These are phyloP conservation scores for Xylaria sp. DNA, from an alignment of 2,329 filamentous ascomycete species.

Conservation along the genomic window DNA sequence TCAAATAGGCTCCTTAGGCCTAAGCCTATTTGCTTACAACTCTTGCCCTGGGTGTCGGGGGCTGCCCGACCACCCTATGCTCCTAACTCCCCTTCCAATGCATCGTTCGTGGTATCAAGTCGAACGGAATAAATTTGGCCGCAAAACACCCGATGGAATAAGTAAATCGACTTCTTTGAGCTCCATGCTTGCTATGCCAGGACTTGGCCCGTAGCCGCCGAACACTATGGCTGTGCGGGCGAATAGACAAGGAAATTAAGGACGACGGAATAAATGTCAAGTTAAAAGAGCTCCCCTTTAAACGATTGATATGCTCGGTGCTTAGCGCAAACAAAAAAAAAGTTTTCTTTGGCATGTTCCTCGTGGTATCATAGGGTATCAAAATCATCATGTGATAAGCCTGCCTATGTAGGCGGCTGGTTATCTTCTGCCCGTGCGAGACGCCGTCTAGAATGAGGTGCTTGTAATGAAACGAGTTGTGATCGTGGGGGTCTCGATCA, in stretches of 20 bases:
- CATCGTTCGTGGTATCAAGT: constrained; percentile 37
- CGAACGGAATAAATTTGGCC: constrained; percentile 35
- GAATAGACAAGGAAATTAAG: constrained; percentile 34
- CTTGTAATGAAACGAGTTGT: constrained; percentile 40
- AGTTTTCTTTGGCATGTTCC: constrained; percentile 29
- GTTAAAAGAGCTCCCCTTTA: constrained; percentile 13
- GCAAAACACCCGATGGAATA: constrained; percentile 35
- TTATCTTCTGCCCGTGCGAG: constrained; percentile 37
- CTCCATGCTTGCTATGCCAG: constrained; percentile 30
- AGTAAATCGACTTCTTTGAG: constrained; percentile 33
- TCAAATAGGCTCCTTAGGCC: constrained; percentile 17
- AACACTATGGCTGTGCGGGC: constrained; percentile 3
- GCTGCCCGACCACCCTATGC: constrained; percentile 19
- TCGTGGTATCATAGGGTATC: constrained; percentile 46
- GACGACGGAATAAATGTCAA: constrained; percentile 28
- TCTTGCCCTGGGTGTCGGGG: constrained; percentile 17
- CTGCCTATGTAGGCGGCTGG: constrained; percentile 37
- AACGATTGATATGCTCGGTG: constrained; percentile 32
- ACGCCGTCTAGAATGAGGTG: constrained; percentile 42
- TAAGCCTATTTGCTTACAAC: constrained; percentile 17
- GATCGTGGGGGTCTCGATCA: constrained; percentile 26
- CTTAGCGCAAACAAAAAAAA: constrained; percentile 24
- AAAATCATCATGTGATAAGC: constrained; percentile 40
- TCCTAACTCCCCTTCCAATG: constrained; percentile 36
- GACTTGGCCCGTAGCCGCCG: constrained; percentile 9